Evolutionary conservation across 2,329 filamentous ascomycete genomes (phyloP).

Genomic region (Trichoderma brevicompactum): DNA sequence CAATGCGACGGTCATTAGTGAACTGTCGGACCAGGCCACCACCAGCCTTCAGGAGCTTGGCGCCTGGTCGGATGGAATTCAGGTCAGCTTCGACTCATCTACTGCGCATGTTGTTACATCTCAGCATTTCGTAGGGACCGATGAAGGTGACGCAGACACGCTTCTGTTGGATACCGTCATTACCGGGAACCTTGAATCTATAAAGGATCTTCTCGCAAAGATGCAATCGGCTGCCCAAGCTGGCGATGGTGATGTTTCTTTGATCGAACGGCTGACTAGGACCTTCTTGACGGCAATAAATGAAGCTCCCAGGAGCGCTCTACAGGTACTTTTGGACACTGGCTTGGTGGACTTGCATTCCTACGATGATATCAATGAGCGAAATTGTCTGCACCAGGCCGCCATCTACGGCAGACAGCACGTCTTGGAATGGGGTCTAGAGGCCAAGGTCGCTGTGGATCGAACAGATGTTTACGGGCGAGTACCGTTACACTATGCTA

Average conservation of each 20-base stretch:
- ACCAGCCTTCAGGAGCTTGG: constrained; percentile 94
- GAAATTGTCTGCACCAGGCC: constrained; percentile 96
- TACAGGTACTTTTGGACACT: constrained; percentile 78
- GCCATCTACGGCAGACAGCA: constrained; percentile 86
- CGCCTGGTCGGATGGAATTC: constrained; percentile 95
- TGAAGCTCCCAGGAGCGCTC: constrained; percentile 76
- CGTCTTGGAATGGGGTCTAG: constrained; percentile 77
- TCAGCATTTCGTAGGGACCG: constrained; percentile 70
- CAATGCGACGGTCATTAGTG: constrained; percentile 95
- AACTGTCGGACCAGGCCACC: constrained; percentile 93
- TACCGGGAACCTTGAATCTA: constrained; percentile 73
- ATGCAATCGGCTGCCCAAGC: constrained; percentile 62
- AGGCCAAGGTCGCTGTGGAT: constrained; percentile 73
- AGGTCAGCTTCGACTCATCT: constrained; percentile 75
- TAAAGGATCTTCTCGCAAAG: constrained; percentile 80
- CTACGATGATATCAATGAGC: constrained; percentile 96
- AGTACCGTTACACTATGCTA: constrained; percentile 92
- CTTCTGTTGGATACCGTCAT: constrained; percentile 87
- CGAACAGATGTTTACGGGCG: constrained; percentile 91
- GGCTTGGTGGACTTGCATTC: constrained; percentile 86
- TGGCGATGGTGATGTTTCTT: constrained; percentile 58
- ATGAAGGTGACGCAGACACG: constrained; percentile 88
- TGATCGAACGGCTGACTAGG: constrained; percentile 79
- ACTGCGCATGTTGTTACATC: constrained; percentile 67
- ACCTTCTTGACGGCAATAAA: constrained; percentile 90